Conservation (phyloP, 805 yeast genomes). For the Myxozyma monticola region DNA sequence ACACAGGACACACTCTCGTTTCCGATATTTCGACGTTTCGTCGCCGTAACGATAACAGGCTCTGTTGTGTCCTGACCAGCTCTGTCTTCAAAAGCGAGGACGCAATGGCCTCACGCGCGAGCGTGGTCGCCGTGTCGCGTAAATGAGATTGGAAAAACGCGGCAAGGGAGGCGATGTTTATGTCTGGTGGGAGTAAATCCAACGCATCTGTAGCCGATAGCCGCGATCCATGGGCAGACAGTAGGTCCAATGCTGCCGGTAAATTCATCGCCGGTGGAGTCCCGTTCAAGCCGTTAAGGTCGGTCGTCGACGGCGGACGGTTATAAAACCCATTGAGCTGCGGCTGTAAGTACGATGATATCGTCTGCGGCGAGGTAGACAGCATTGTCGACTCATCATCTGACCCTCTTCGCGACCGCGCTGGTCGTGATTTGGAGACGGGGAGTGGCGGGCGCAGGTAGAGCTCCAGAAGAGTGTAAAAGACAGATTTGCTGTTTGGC, state of each 20-base stretch:
- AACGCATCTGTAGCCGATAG: slow-evolving; percentile 51
- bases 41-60: slow-evolving; percentile 44
- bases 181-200: slow-evolving; percentile 51
- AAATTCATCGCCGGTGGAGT: slow-evolving; percentile 37
- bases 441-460: slow-evolving; percentile 36
- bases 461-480: slow-evolving; percentile 49
- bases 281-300: not conserved
- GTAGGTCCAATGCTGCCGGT: slow-evolving; percentile 44
- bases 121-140: slow-evolving; percentile 43
- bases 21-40: slow-evolving; percentile 45
- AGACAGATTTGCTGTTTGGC: slow-evolving; percentile 46
- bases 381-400: slow-evolving; percentile 2
- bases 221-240: slow-evolving; percentile 49
- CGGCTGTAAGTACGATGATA: not conserved
- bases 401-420: slow-evolving; percentile 10
- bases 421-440: too few species aligned
- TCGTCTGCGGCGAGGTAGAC: not conserved
- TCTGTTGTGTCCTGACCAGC: slow-evolving; percentile 49
- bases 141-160: slow-evolving; percentile 50
- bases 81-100: slow-evolving; percentile 57
- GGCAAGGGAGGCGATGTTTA: slow-evolving; percentile 48
- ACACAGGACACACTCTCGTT: slow-evolving; percentile 55
- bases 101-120: slow-evolving; percentile 46
- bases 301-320: slow-evolving; percentile 5
- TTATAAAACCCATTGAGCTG: slow-evolving; percentile 4